These are phyloP conservation scores for Gleditsia sinensis DNA, from an alignment of 306 rosid species.

Conservation along the genomic window DNA sequence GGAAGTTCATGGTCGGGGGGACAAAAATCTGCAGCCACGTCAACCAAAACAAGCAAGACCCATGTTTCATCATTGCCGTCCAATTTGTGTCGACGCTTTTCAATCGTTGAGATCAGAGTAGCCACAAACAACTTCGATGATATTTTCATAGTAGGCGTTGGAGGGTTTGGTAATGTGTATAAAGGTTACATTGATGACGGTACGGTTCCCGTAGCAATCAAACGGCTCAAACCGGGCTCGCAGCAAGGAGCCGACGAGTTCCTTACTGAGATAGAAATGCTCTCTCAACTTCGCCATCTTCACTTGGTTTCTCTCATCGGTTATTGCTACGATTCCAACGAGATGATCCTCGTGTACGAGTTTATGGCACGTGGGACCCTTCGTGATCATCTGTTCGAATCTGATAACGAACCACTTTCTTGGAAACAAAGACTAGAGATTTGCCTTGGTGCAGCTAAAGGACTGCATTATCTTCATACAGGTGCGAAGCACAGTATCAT, in stretches of 20 bases:
- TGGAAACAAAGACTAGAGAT: constrained; percentile 33
- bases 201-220: neutral
- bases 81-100: constrained; percentile 10
- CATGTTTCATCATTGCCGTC: neutral
- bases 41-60: neutral
- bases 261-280: too few relatives aligned
- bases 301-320: too few relatives aligned
- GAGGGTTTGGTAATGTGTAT: constrained; percentile 40
- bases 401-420: neutral
- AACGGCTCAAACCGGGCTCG: neutral
- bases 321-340: constrained; percentile 23
- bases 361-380: constrained; percentile 39
- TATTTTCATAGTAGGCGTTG: constrained; percentile 3
- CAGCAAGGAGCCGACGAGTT: constrained; percentile 29
- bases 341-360: constrained; percentile 43
- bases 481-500: constrained; percentile 26
- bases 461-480: constrained; percentile 32
- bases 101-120: constrained; percentile 18
- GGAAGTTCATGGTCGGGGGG: neutral
- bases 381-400: constrained; percentile 34
- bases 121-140: constrained; percentile 36
- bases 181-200: constrained; percentile 28
- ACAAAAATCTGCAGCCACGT: neutral
- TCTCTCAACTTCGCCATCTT: too few relatives aligned
- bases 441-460: constrained; percentile 18